These are phyloP conservation scores for Lachnellula subtilissima DNA, from an alignment of 2,329 filamentous ascomycete genomes.

Conservation along the genomic window DNA sequence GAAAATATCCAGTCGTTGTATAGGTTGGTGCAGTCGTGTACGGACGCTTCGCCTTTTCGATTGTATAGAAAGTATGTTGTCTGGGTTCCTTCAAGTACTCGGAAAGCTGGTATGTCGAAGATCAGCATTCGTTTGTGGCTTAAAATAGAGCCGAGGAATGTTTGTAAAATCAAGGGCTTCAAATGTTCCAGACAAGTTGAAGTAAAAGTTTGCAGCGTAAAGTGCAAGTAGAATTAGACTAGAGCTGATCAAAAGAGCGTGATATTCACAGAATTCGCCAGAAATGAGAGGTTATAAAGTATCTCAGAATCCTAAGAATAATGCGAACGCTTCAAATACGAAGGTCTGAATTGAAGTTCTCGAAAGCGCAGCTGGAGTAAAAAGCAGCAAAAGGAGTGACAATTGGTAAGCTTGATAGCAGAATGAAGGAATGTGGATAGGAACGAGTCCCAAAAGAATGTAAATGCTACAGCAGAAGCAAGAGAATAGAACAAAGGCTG, in stretches of 20 bases:
- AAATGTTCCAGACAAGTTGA: background rate
- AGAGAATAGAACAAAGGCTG: background rate
- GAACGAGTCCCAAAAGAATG: constrained; percentile 8
- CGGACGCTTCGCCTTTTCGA: constrained; percentile 6
- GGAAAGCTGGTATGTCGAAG: background rate
- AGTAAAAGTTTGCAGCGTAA: background rate
- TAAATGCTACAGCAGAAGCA: background rate
- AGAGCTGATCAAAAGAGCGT: too few relatives aligned
- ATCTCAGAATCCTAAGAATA: too few relatives aligned
- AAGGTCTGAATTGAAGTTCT: background rate
- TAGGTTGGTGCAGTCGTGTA: background rate
- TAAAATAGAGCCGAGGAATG: background rate
- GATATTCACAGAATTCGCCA: too few relatives aligned
- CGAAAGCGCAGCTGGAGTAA: background rate
- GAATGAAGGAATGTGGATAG: constrained; percentile 12
- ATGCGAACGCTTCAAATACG: too few relatives aligned
- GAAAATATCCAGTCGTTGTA: background rate
- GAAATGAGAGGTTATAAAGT: too few relatives aligned
- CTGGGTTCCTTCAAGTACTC: background rate
- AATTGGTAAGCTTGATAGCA: background rate
- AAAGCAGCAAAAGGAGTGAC: background rate
- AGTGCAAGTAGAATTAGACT: background rate
- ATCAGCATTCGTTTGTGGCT: background rate
- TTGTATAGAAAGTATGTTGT: constrained; percentile 5
- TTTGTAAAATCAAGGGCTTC: background rate